Evolutionary conservation across 192 early-diverging fungal species (phyloP).

Genomic region (Dissophora ornata): DNA sequence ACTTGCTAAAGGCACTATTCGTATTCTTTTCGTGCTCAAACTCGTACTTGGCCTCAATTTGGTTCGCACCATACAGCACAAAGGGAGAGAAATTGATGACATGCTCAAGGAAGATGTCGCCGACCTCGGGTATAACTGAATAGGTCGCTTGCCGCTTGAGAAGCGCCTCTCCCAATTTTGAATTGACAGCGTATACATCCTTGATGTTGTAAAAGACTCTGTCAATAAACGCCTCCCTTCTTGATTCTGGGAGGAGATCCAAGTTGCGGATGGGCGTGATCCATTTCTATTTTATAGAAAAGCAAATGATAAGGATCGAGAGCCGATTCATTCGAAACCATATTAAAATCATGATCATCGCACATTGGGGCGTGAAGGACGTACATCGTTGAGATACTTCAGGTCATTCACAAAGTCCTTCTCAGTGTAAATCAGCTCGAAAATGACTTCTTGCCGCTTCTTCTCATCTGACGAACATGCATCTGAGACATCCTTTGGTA

Average conservation of each 20-base stretch:
- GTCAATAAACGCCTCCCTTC: constrained; percentile 77
- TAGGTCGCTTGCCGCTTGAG: constrained; percentile 72
- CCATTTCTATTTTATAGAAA: constrained; percentile 58
- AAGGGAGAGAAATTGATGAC: constrained; percentile 80
- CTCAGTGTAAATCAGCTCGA: constrained; percentile 92
- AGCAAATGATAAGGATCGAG: no score
- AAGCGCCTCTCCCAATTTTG: constrained; percentile 68
- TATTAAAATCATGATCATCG: neutral
- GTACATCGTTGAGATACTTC: constrained; percentile 79
- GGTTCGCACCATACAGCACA: constrained; percentile 88
- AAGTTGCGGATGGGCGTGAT: constrained; percentile 70
- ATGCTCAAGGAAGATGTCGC: constrained; percentile 84
- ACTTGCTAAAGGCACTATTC: constrained; percentile 76
- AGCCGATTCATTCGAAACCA: no score
- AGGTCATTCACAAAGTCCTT: constrained; percentile 93
- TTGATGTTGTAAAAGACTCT: constrained; percentile 85
- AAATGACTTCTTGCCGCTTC: constrained; percentile 93
- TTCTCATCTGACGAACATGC: constrained; percentile 79
- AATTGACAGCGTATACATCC: constrained; percentile 71
- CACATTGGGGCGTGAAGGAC: neutral
- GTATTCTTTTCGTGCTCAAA: constrained; percentile 82
- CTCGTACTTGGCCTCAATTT: constrained; percentile 82
- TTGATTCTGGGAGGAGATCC: constrained; percentile 72
- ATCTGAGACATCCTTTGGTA: constrained; percentile 78
- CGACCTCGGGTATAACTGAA: constrained; percentile 83